A percentile compares a stretch with the other conserved stretches of the same genome.
Conservation (phyloP, 192 early-diverging fungal species). For the Umbelopsis sp. region DNA sequence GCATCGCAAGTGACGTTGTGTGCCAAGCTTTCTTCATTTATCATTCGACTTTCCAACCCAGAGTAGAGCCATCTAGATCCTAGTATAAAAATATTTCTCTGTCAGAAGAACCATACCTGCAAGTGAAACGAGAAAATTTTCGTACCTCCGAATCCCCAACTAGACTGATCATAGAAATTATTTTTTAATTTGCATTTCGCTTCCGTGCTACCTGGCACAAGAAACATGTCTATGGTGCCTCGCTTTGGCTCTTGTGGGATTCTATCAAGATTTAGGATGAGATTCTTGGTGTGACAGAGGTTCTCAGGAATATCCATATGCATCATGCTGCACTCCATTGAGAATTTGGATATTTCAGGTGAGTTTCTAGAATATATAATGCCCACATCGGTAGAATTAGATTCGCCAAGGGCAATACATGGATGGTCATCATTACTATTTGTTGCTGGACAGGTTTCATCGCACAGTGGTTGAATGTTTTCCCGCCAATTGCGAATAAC, state of each 20-base stretch:
- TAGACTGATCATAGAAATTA: not conserved
- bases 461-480: not conserved
- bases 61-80: conserved; percentile 1
- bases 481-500: not conserved
- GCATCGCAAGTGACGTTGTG: conserved; percentile 18
- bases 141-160: conserved; percentile 25
- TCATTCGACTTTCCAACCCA: not conserved
- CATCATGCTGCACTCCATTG: conserved; percentile 7
- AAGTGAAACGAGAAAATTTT: not conserved
- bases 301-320: conserved; percentile 22
- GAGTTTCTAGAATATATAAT: not conserved
- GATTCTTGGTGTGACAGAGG: conserved; percentile 11
- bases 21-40: not conserved
- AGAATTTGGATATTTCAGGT: not conserved
- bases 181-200: conserved; percentile 20
- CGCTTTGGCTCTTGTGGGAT: not conserved
- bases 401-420: not conserved
- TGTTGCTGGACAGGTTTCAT: not conserved
- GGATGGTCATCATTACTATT: not conserved
- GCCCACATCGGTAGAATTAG: not conserved
- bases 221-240: conserved; percentile 17
- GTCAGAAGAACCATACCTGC: not conserved
- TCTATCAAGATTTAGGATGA: not conserved
- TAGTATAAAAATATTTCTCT: not conserved
- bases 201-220: not conserved